Base-by-base conservation (phyloP, 1,139 yeast species). In the Suhomyces bokatorum region DNA sequence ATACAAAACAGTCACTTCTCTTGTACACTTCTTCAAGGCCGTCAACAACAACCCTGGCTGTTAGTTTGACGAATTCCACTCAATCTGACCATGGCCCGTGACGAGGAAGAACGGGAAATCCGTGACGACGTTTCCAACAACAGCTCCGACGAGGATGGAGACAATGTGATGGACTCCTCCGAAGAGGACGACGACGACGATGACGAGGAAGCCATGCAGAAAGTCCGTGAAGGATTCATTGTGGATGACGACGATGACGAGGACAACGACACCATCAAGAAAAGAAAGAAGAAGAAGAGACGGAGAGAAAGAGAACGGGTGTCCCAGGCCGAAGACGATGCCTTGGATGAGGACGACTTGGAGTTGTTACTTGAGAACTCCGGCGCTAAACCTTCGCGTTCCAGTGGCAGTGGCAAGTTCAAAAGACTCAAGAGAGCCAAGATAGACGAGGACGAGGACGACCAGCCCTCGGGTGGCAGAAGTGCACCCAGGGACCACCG, bases 261-360 rank as follows among this genome's bases (percentile, higher is more conserved):
- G 26, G 73, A 63, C 31, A 73, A 70, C 5, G 77, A 69, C 29
- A 58, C 39, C 33, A 60, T 44, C 46, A 62, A 53, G 50, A 69
- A 54, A 57, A 73, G 60, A 50, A 61, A 60, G 53, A 59, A 57
- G 51, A 70, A 62, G 55, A 69, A 60, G 68, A 75, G 70, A 69
- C 71, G 68, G 63, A 65, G 66, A 70, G 70, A 66, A 53, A 51
- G 56, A 49, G 58, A 58, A 51, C 50, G 55, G 48, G 40, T 52
- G 10, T 45, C 35, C 32, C 66, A 66, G 24, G 78, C 70, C 17
- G 80, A 77, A 39, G 85, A 77, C 49, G 93, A 86, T 49, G 87
- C 84, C 44, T 76, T 93, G 45, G 95, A 95, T 59, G 97, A 93
- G 62, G 99, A 93, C 64, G 99, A 93, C 66, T 77, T 95, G 58